Evolutionary conservation across 1,284 basidiomycete species (phyloP).

Genomic region (Inonotus hispidus): DNA sequence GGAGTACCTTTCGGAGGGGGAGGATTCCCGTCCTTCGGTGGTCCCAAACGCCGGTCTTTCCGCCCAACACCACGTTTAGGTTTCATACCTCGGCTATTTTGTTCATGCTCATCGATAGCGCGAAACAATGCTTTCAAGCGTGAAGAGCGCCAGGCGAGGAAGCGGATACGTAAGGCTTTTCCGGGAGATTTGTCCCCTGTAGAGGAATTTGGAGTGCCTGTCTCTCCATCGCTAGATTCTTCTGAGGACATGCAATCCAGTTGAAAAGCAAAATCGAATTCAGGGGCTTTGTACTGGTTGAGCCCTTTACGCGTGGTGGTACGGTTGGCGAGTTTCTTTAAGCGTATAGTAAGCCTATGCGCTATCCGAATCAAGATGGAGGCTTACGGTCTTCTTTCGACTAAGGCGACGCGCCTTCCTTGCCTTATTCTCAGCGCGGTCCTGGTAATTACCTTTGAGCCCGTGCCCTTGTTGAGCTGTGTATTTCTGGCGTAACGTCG

Average conservation of each 20-base stretch:
- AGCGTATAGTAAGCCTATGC: not conserved
- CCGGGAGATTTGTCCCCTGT: not conserved
- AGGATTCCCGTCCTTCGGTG: constrained; percentile 48
- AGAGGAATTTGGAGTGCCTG: constrained; percentile 39
- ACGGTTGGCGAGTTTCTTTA: constrained; percentile 61
- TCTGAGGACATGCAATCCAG: constrained; percentile 75
- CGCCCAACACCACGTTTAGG: constrained; percentile 53
- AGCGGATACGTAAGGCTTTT: constrained; percentile 10
- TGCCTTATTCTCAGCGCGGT: constrained; percentile 54
- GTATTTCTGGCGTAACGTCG: constrained; percentile 62
- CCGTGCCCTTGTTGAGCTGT: constrained; percentile 39
- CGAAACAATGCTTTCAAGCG: constrained; percentile 12
- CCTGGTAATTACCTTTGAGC: constrained; percentile 7
- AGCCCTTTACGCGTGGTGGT: constrained; percentile 49
- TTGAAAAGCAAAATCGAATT: constrained; percentile 63
- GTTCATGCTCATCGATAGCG: constrained; percentile 11
- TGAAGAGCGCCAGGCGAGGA: constrained; percentile 16
- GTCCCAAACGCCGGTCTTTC: constrained; percentile 48
- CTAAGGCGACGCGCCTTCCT: constrained; percentile 50
- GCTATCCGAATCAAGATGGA: not conserved
- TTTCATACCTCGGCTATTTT: constrained; percentile 26
- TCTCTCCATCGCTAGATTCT: constrained; percentile 57
- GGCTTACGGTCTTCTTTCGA: constrained; percentile 55
- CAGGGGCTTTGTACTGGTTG: constrained; percentile 47
- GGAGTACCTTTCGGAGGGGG: constrained; percentile 59